Base-by-base conservation (phyloP, 2,329 filamentous ascomycete species). In the Trichoderma sp. region DNA sequence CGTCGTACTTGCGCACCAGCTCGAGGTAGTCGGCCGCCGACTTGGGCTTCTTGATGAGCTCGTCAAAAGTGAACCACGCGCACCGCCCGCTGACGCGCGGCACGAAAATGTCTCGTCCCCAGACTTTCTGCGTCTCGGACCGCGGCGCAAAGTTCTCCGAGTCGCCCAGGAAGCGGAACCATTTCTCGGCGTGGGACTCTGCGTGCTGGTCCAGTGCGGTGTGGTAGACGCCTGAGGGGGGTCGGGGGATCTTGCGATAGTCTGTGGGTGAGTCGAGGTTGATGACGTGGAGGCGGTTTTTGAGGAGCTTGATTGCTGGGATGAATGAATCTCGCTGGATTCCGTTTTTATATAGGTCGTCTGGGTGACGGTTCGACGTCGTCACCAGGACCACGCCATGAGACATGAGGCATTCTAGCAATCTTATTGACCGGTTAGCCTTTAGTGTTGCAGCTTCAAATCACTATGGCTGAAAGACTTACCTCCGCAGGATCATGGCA, bases 311-410 rank as follows among this genome's bases (percentile, higher is more conserved):
- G 77, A 99, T 99, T 73, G 95, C 97, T 0, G 96, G 96, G 62
- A 99, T 88, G 78, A 99, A 99, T 7, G 93, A 97, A 74, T 97
- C 91, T 70, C 96, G 90, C 82, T 99, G 96, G 72, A 99, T 95
- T 68, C 96, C 96, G 78, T 99, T 99, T 81, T 96, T 97, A 85
- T 99, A 99, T 8, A 99, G 87, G 70, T 99, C 95, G 76, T 96
- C 90, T 0, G 96, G 96, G 75, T 97, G 94, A n/a, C 96, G 88
- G 80, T 99, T 99, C 8, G 93, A 97, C 0, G 96, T 99, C 7
- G 96, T 98, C 37, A 99, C 91, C 64, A 99, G 86, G 19, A 98
- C 94, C 3, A 97, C 94, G n/a, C 96, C 96, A 76, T 98, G 94
- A 4, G 92, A 92, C 94, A 98, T 97, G 68, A 99, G 87, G 1